Percentiles rank a stretch among this genome's conserved stretches.
phyloP scores from a whole-genome alignment of 108 stramenopile genomes.

The Schizochytrium sp. region DNA sequence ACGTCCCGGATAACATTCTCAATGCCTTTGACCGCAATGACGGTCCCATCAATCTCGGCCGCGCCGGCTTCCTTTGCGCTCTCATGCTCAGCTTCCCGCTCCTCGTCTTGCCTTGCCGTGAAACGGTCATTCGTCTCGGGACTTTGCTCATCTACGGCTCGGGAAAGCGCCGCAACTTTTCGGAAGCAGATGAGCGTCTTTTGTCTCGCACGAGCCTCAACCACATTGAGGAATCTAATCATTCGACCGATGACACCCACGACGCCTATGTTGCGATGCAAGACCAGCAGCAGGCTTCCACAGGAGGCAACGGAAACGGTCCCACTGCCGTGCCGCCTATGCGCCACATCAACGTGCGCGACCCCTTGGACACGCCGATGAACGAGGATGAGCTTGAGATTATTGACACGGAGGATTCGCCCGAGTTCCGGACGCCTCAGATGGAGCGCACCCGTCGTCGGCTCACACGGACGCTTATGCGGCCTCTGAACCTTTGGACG shows the following conservation, averaged over 20 bases:
- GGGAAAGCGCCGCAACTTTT: not conserved
- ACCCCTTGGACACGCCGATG: not conserved
- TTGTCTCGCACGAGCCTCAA: not conserved
- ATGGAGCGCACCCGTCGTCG: not conserved
- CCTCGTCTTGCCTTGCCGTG: not conserved
- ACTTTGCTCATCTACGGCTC: not conserved
- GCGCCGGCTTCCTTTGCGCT: not conserved
- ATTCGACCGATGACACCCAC: not conserved
- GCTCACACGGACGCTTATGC: not conserved
- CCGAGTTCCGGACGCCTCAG: not conserved
- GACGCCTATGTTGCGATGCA: not conserved
- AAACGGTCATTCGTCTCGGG: not conserved
- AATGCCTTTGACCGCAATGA: not conserved
- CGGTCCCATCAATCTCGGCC: not conserved
- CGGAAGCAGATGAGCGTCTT: not conserved
- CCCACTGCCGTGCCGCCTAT: not conserved
- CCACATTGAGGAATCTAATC: too few species aligned
- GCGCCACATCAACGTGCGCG: not conserved
- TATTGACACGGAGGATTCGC: not conserved
- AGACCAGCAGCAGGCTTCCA: too few species aligned
- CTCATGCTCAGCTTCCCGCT: not conserved
- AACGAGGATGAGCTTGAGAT: not conserved
- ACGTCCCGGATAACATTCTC: constrained; percentile 1
- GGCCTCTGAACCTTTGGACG: not conserved
- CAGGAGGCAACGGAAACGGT: too few species aligned